These are phyloP conservation scores for Neocallimastix lanati DNA, from an alignment of 192 early-diverging fungal species.

Conservation along the genomic window DNA sequence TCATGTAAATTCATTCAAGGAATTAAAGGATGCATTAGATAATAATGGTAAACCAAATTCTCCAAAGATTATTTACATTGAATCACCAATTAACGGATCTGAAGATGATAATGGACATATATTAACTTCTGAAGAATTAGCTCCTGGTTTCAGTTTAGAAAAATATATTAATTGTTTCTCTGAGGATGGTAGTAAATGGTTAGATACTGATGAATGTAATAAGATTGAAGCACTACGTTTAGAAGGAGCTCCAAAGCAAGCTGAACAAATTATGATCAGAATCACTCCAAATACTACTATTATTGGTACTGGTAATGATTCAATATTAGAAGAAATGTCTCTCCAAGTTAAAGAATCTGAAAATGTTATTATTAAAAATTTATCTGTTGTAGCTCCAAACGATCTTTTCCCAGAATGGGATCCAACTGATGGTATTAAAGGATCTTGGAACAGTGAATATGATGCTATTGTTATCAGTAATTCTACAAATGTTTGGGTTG, in stretches of 20 bases:
- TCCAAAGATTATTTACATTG: neutral
- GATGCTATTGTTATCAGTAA: neutral
- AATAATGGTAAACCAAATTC: neutral
- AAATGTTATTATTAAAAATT: neutral
- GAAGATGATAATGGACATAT: neutral
- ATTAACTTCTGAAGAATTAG: neutral
- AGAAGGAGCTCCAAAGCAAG: neutral
- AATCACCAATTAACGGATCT: neutral
- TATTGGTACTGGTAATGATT: neutral
- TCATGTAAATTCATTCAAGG: neutral
- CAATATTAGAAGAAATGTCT: neutral
- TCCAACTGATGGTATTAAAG: neutral
- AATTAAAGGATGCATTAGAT: neutral
- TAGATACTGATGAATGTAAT: neutral
- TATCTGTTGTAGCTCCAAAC: neutral
- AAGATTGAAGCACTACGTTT: neutral
- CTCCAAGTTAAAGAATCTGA: neutral
- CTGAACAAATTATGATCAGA: neutral
- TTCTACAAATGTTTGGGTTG: neutral
- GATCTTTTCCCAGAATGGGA: neutral
- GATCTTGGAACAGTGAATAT: neutral
- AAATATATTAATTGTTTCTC: neutral
- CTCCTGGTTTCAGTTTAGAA: neutral
- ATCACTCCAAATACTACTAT: neutral
- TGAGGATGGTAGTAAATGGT: neutral